Evolutionary conservation across 2,329 filamentous ascomycete genomes (phyloP), one percentile per base, ranked within the genome.

Genomic region (Pyrenochaeta sp.): DNA sequence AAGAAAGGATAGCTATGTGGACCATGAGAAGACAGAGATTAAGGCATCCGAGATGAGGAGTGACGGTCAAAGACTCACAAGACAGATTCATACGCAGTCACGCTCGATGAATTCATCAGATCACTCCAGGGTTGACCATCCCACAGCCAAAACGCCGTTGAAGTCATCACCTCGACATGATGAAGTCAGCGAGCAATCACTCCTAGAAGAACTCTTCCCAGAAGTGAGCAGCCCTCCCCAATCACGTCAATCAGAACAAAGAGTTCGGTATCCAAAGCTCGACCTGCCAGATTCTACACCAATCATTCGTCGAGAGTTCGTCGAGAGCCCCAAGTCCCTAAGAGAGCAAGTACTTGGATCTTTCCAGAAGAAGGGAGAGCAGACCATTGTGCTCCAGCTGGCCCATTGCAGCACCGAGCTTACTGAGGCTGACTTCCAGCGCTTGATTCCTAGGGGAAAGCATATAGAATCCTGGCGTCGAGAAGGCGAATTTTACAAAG

Each of bases 401-500:
- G 80, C 80, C 22, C 84, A 86, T 39, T 76, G 73, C 59, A 76
- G 73, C 56, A 76, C 65, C 15, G 66, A 85, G 22, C 82, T 93
- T 43, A 80, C 82, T 22, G 85, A 89, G 66, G 85, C 84, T 64
- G 91, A 94, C 78, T 93, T 94, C 76, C 83, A 86, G 62, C 88
- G 90, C 54, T 77, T 93, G 19, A 83, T 87, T 5, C 84, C 84
- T 1, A 85, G 83, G 67, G 86, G 87, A 45, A 77, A 81, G 52
- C 87, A 91, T 65, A 84, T 93, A 34, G 86, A 90, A 60, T 84
- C 84, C 40, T 93, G 91, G 90, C 82, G 85, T 19, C 68, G 75
- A 19, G 72, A 78, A 9, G 83, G 82, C 54, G 86, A 86, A 28
- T 87, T 92, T 56, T 77, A 82, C 39, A 85, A 87, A 76, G 81